These are phyloP conservation scores for Eurotiales sp. DNA, from an alignment of 2,329 filamentous ascomycete genomes.

Conservation along the genomic window DNA sequence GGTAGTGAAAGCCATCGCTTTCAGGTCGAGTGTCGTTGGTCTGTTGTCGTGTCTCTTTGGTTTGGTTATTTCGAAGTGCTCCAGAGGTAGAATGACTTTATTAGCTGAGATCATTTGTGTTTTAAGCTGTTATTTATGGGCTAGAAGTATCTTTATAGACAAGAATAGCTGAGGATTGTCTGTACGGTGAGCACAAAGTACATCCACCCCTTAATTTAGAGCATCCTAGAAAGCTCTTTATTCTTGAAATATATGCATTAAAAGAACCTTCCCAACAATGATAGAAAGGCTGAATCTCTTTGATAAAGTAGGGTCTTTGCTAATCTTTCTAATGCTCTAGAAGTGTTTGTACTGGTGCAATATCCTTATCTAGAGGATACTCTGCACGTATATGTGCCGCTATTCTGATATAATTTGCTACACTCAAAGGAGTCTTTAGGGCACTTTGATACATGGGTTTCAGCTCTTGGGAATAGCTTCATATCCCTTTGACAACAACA, in stretches of 20 bases:
- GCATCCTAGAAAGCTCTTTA: background rate
- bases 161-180: background rate
- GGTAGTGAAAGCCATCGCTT: slow-evolving; percentile 4
- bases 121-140: background rate
- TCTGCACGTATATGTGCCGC: background rate
- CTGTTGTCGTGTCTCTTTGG: background rate
- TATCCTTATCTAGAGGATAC: background rate
- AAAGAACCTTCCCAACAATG: background rate
- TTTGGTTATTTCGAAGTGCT: background rate
- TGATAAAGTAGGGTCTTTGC: background rate
- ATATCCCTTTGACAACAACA: background rate
- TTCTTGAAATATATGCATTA: background rate
- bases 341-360: background rate
- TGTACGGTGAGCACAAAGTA: background rate
- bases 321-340: background rate
- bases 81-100: background rate
- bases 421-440: background rate
- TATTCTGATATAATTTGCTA: background rate
- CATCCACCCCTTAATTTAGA: background rate
- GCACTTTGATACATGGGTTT: background rate
- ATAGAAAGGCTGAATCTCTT: background rate
- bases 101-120: background rate
- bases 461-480: background rate
- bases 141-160: background rate
- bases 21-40: background rate